These are phyloP conservation scores for Fusarium anguioides DNA, from an alignment of 2,329 filamentous ascomycete species.

Conservation along the genomic window DNA sequence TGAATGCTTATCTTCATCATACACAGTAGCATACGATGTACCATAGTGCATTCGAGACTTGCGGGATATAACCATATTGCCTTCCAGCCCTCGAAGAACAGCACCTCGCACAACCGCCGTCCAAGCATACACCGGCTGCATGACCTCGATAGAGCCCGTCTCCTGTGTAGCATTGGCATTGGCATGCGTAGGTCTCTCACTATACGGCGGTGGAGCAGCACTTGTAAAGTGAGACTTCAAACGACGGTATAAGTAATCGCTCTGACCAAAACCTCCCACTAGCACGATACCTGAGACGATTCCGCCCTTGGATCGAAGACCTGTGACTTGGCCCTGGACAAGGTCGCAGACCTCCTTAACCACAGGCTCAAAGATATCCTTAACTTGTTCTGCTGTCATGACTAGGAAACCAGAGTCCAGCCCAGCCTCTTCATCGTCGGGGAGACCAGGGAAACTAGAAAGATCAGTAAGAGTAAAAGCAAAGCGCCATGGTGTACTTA, in stretches of 20 bases:
- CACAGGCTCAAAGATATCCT: conserved; percentile 80
- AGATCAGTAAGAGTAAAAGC: background rate
- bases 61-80: conserved; percentile 81
- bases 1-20: conserved; percentile 79
- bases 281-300: conserved; percentile 80
- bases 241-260: conserved; percentile 77
- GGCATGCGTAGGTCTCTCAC: conserved; percentile 75
- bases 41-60: conserved; percentile 82
- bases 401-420: conserved; percentile 81
- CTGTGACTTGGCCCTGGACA: conserved; percentile 74
- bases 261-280: conserved; percentile 85
- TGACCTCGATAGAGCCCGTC: conserved; percentile 75
- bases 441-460: conserved; percentile 73
- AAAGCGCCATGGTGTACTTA: conserved; percentile 49
- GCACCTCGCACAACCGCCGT: conserved; percentile 83
- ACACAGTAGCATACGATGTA: conserved; percentile 83
- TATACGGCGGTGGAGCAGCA: conserved; percentile 70
- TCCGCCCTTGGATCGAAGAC: conserved; percentile 69
- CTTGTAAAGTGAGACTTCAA: conserved; percentile 76
- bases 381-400: conserved; percentile 75
- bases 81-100: conserved; percentile 78
- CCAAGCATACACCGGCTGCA: conserved; percentile 86
- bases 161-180: conserved; percentile 59
- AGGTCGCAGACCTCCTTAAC: conserved; percentile 76
- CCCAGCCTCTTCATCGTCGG: conserved; percentile 79